Percentiles rank a stretch among this genome's conserved stretches.
phyloP scores from a whole-genome alignment of 1,284 basidiomycete genomes.

The Ceratobasidium theobromae region DNA sequence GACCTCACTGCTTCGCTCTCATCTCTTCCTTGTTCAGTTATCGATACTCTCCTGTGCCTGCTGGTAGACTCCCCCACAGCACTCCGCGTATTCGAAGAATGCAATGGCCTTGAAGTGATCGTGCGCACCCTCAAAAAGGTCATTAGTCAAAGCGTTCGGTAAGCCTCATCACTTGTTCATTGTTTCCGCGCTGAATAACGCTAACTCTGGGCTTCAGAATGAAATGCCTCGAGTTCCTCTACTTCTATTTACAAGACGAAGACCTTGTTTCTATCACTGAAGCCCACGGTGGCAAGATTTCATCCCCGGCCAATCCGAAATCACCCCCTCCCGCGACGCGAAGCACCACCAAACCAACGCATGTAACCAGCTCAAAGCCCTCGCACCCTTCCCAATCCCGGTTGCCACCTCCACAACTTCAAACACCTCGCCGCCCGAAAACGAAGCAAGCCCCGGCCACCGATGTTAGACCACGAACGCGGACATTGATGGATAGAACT shows the following conservation, averaged over 20 bases:
- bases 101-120: slow-evolving; percentile 72
- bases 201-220: slow-evolving; percentile 55
- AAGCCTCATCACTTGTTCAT: slow-evolving; percentile 39
- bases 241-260: slow-evolving; percentile 89
- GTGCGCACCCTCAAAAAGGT: slow-evolving; percentile 81
- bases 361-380: slow-evolving; percentile 36
- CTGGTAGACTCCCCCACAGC: slow-evolving; percentile 77
- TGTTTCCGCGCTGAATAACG: neutral
- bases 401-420: slow-evolving; percentile 26
- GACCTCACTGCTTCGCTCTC: slow-evolving; percentile 21
- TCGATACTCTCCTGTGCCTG: slow-evolving; percentile 81
- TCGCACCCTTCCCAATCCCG: slow-evolving; percentile 31
- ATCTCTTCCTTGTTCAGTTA: slow-evolving; percentile 57
- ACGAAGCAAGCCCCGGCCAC: slow-evolving; percentile 26
- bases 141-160: slow-evolving; percentile 82
- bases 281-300: slow-evolving; percentile 28
- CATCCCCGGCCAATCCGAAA: neutral
- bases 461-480: slow-evolving; percentile 7
- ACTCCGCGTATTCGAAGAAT: slow-evolving; percentile 73
- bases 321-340: neutral
- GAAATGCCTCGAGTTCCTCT: slow-evolving; percentile 90
- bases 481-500: slow-evolving; percentile 1
- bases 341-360: slow-evolving; percentile 36
- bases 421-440: slow-evolving; percentile 33
- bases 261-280: slow-evolving; percentile 40